Conservation (phyloP, 192 early-diverging fungal species). For the Chytriomyces hyalinus region DNA sequence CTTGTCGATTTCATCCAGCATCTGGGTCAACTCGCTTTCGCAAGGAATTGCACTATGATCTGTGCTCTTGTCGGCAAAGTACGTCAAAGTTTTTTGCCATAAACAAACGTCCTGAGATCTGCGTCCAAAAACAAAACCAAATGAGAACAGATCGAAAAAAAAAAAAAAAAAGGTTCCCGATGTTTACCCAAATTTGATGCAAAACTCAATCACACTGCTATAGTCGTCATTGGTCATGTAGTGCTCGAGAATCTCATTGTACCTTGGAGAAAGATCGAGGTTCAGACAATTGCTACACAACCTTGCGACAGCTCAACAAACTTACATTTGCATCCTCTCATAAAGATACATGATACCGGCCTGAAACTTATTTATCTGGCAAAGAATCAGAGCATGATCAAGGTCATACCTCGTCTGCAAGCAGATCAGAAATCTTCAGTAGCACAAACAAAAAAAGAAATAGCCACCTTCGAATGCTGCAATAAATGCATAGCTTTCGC, state of each 20-base stretch:
- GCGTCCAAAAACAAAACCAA: conserved; percentile 7
- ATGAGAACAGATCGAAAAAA: background rate
- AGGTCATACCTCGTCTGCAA: conserved; percentile 73
- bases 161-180: background rate
- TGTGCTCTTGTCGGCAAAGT: conserved; percentile 49
- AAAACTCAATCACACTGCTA: conserved; percentile 45
- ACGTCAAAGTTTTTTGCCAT: conserved; percentile 55
- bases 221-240: conserved; percentile 54
- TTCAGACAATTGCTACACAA: background rate
- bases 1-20: conserved; percentile 84
- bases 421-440: background rate
- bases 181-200: conserved; percentile 57
- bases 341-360: conserved; percentile 88
- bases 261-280: conserved; percentile 24
- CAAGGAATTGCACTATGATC: conserved; percentile 7
- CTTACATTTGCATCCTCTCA: conserved; percentile 78
- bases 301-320: background rate
- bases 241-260: conserved; percentile 53
- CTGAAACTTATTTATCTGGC: conserved; percentile 81
- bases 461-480: conserved; percentile 63
- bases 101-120: conserved; percentile 51
- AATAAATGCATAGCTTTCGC: conserved; percentile 76
- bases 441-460: background rate
- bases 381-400: conserved; percentile 91
- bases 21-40: conserved; percentile 46